A percentile compares a stretch with the other conserved stretches of the same genome.
Conservation (phyloP, 1,284 basidiomycete genomes). For the Phellopilus nigrolimitatus region DNA sequence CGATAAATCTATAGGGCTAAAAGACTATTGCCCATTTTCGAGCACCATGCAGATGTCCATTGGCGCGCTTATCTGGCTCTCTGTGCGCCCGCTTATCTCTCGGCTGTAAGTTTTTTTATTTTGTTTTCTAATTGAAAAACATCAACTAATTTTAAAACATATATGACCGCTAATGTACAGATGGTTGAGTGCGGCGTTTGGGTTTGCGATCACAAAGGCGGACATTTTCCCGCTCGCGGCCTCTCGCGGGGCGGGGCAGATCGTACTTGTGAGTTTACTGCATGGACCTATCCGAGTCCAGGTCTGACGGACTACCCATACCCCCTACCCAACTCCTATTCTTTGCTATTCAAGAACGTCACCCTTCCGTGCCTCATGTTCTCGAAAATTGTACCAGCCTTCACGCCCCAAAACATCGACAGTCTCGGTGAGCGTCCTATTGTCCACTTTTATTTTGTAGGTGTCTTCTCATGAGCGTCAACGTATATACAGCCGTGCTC, state of each 20-base stretch:
- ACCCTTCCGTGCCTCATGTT: slow-evolving; percentile 70
- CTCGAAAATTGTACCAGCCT: slow-evolving; percentile 72
- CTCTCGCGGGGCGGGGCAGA: slow-evolving; percentile 53
- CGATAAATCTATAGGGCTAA: no score
- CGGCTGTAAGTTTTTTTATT: slow-evolving; percentile 40
- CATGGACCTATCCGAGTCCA: neutral
- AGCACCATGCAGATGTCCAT: slow-evolving; percentile 28
- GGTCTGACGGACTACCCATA: neutral
- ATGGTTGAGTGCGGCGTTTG: slow-evolving; percentile 35
- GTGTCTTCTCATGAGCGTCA: neutral
- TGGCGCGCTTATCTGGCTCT: slow-evolving; percentile 51
- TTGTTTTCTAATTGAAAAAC: slow-evolving; percentile 33
- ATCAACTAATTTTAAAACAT: slow-evolving; percentile 38
- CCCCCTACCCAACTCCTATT: neutral
- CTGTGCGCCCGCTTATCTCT: slow-evolving; percentile 50
- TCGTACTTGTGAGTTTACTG: slow-evolving; percentile 41
- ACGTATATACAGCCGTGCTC: slow-evolving; percentile 41
- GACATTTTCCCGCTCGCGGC: slow-evolving; percentile 58
- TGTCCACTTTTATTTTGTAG: neutral
- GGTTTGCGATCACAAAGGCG: slow-evolving; percentile 54
- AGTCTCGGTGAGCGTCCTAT: slow-evolving; percentile 48
- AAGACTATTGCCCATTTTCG: slow-evolving; percentile 20
- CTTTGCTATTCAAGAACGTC: slow-evolving; percentile 48
- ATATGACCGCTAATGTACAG: neutral
- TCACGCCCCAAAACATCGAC: slow-evolving; percentile 57